Evolutionary conservation across 2,329 filamentous ascomycete species (phyloP), one percentile per base, ranked within the genome.

Genomic region (Penicillium thymicola): DNA sequence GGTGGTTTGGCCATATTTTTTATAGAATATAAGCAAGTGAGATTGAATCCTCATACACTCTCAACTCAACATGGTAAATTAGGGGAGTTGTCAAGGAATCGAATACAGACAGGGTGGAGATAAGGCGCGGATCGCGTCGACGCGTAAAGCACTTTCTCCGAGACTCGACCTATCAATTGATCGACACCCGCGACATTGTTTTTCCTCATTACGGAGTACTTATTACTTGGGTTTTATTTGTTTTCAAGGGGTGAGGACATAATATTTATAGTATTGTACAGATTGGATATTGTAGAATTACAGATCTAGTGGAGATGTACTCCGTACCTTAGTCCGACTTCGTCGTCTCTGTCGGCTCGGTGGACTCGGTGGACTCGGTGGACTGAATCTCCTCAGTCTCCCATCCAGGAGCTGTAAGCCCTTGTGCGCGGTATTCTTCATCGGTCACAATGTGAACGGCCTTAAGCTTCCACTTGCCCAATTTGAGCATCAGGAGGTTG

Each of bases 381-480:
- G 10, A 8, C 8, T 36, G 16, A 37, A 10, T n/a, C 34, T n/a
- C 16, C 36, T 61, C 58, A 14, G 51, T 56, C 43, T 79, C 74
- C 81, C 81, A 84, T 2, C 81, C 81, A 16, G 81, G 80, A 38
- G 75, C 79, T 14, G 70, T 74, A 21, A 80, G 68, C 1, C 79
- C 79, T 42, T 69, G 66, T 13, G 70, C 70, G 47, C 77, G 75
- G 61, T 80, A 85, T 23, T 83, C 76, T 36, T 79, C 76, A 56
- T 86, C 83, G 13, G 75, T 73, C 5, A 86, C 70, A 41, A 87
- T 76, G 44, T 79, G 77, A 30, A 86, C 76, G 23, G 85, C 72
- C 63, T 81, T 82, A 36, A 86, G 75, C 64, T 82, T 85, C 77
- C 81, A 84, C 66, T 87, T 87, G 8, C 85, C 85, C 2, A 80